Conservation (phyloP, 768 basidiomycete genomes). For the Fomitopsis pulvina region DNA sequence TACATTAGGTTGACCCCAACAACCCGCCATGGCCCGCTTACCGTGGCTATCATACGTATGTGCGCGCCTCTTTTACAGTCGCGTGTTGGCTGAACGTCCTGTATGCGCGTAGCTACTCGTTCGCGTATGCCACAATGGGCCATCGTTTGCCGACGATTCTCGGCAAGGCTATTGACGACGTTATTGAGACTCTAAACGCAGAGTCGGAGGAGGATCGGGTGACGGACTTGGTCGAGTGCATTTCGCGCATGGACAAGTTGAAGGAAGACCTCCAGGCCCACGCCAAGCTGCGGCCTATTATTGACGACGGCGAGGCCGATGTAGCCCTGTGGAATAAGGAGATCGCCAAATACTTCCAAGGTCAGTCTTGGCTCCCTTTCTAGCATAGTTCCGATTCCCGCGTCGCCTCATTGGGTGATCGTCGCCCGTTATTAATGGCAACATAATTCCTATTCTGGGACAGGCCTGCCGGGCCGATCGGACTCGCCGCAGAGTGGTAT, state of each 20-base stretch:
- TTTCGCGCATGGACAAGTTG: slow-evolving; percentile 84
- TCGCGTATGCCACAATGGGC: slow-evolving; percentile 92
- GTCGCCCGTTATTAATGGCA: neutral
- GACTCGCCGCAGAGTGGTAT: neutral
- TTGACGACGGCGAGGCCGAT: slow-evolving; percentile 89
- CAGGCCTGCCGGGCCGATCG: neutral
- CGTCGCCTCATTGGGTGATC: neutral
- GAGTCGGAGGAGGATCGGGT: slow-evolving; percentile 78
- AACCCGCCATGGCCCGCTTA: slow-evolving; percentile 81
- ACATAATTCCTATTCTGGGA: neutral
- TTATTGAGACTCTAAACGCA: slow-evolving; percentile 82
- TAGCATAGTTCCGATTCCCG: neutral
- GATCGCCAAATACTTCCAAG: slow-evolving; percentile 91
- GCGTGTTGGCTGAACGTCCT: neutral
- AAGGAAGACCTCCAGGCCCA: slow-evolving; percentile 85
- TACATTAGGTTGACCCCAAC: slow-evolving; percentile 68
- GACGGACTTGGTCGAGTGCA: slow-evolving; percentile 77
- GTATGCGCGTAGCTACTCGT: slow-evolving; percentile 51
- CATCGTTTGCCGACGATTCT: slow-evolving; percentile 93
- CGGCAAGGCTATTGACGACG: slow-evolving; percentile 92
- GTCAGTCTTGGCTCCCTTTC: too few species aligned
- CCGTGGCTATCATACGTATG: slow-evolving; percentile 49
- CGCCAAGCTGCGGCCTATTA: slow-evolving; percentile 76
- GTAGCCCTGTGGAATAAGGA: slow-evolving; percentile 97
- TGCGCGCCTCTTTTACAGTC: neutral